Percentiles rank a stretch among this genome's conserved stretches.
Conservation (phyloP, 331 rosid genomes). For the Erythrophleum ivorense region DNA sequence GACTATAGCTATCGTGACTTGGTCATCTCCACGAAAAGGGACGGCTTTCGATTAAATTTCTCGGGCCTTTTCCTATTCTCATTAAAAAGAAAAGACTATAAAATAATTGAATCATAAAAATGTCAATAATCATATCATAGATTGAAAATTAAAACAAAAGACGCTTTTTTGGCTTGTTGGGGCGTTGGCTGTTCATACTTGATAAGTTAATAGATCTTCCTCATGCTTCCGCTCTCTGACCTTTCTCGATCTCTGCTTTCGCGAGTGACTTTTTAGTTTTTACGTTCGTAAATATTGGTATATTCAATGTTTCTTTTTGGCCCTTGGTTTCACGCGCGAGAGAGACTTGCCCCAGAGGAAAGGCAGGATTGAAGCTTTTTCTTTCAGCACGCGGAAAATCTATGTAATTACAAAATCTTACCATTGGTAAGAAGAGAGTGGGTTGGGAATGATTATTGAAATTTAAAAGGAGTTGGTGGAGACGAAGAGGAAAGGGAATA, state of each 20-base stretch:
- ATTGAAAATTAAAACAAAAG: constrained; percentile 5
- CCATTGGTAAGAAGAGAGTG: constrained; percentile 7
- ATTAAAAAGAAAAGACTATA: background rate
- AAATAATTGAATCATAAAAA: background rate
- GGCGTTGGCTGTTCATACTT: too few relatives aligned
- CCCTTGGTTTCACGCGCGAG: constrained; percentile 34
- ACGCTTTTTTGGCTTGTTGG: constrained; percentile 20
- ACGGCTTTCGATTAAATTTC: constrained; percentile 26
- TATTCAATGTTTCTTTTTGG: background rate
- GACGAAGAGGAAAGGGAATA: background rate
- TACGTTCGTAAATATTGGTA: background rate
- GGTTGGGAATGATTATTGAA: constrained; percentile 46
- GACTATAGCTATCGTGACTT: constrained; percentile 22
- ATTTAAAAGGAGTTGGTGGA: constrained; percentile 46
- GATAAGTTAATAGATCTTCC: too few relatives aligned
- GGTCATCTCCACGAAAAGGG: constrained; percentile 42
- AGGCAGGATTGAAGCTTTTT: background rate
- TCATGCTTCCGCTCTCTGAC: background rate
- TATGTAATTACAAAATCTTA: constrained; percentile 30
- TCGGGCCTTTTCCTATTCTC: constrained; percentile 29
- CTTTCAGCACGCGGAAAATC: constrained; percentile 26
- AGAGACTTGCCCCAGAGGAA: constrained; percentile 14
- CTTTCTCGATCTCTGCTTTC: background rate
- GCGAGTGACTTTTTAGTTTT: background rate
- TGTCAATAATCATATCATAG: background rate